Evolutionary conservation across 164 flowering plant species (phyloP).

Genomic region (Berberis vulgaris): DNA sequence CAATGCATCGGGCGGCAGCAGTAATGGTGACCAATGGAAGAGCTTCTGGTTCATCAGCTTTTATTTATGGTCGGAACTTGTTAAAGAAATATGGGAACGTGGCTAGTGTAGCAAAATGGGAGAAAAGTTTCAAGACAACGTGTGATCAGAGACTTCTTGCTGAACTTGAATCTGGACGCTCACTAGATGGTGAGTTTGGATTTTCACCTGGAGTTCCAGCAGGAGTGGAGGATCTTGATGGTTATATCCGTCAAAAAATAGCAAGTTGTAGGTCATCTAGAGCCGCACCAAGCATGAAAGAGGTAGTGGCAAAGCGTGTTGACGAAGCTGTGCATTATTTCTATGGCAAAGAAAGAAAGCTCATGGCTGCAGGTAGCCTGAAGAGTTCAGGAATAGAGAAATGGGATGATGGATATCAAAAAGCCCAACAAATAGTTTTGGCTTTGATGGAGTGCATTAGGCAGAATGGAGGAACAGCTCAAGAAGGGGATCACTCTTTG

Average conservation of each 20-base stretch:
- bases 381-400: slow-evolving; percentile 50
- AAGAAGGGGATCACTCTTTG: slow-evolving; percentile 84
- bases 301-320: slow-evolving; percentile 56
- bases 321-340: slow-evolving; percentile 61
- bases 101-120: slow-evolving; percentile 76
- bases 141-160: slow-evolving; percentile 72
- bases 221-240: slow-evolving; percentile 84
- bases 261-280: slow-evolving; percentile 49
- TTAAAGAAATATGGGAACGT: slow-evolving; percentile 65
- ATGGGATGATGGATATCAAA: slow-evolving; percentile 64
- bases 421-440: slow-evolving; percentile 58
- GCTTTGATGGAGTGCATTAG: slow-evolving; percentile 68
- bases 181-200: slow-evolving; percentile 58
- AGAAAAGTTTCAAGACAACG: slow-evolving; percentile 63
- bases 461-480: slow-evolving; percentile 93
- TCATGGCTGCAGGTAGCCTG: slow-evolving; percentile 31
- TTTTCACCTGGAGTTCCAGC: slow-evolving; percentile 64
- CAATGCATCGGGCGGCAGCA: slow-evolving; percentile 53
- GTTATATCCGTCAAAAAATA: slow-evolving; percentile 74
- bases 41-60: slow-evolving; percentile 54
- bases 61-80: slow-evolving; percentile 56
- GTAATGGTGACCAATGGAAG: slow-evolving; percentile 59
- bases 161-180: slow-evolving; percentile 79
- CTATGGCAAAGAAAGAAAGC: slow-evolving; percentile 65
- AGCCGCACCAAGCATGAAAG: slow-evolving; percentile 75